Percentiles rank a stretch among this genome's conserved stretches.
These are phyloP conservation scores for Phaeophleospora eucalypticola DNA, from an alignment of 2,329 filamentous ascomycete species.

Conservation along the genomic window DNA sequence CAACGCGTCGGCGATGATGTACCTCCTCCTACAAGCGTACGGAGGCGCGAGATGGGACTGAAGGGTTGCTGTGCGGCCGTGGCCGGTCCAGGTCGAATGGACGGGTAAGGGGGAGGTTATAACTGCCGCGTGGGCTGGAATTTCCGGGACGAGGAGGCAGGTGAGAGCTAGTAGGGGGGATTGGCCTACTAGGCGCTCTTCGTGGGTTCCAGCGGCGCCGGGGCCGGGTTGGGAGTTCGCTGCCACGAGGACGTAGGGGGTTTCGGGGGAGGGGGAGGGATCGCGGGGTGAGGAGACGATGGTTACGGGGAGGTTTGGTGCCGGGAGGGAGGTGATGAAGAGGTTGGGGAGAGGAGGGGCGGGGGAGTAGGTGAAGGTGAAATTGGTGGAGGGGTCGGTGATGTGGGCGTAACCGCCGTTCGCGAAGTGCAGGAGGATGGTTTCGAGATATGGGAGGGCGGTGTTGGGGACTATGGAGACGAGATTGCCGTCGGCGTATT, in stretches of 20 bases:
- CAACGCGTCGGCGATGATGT: slow-evolving; percentile 4
- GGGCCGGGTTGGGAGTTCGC: slow-evolving; percentile 13
- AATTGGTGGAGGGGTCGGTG: background rate
- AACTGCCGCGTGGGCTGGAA: slow-evolving; percentile 6
- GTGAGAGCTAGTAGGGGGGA: slow-evolving; percentile 10
- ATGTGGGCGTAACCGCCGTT: slow-evolving; percentile 4
- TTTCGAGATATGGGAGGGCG: slow-evolving; percentile 8
- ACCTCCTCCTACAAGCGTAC: background rate
- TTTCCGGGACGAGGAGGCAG: slow-evolving; percentile 5
- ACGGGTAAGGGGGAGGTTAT: slow-evolving; percentile 9
- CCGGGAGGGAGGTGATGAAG: background rate
- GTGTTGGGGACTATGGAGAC: background rate
- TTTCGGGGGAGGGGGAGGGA: background rate
- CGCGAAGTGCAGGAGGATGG: slow-evolving; percentile 10
- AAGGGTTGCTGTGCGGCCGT: slow-evolving; percentile 10
- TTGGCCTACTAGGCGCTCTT: slow-evolving; percentile 13
- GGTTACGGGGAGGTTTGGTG: slow-evolving; percentile 1
- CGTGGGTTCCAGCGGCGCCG: slow-evolving; percentile 12
- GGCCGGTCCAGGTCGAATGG: slow-evolving; percentile 10
- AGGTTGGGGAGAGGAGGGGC: slow-evolving; percentile 1
- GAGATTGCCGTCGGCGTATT: slow-evolving; percentile 1
- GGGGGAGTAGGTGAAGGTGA: background rate
- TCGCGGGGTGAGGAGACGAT: slow-evolving; percentile 6
- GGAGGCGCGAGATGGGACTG: background rate
- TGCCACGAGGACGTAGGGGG: slow-evolving; percentile 8